Evolutionary conservation across 108 stramenopile genomes (phyloP).

Genomic region (Cyclotella kingstonii): DNA sequence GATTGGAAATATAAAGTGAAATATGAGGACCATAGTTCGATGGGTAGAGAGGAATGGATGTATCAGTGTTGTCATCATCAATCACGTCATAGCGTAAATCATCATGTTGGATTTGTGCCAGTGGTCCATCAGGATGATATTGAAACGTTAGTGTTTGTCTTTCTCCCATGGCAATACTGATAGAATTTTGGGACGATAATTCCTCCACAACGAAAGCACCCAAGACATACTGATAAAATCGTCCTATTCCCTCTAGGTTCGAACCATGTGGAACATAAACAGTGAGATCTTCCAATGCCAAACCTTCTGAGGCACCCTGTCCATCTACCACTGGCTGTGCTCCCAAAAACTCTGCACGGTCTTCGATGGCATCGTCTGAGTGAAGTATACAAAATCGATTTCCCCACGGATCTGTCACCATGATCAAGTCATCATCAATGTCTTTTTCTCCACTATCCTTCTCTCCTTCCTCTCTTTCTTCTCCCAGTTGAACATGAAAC

Average conservation of each 20-base stretch:
- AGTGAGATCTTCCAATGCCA: slow-evolving; percentile 55
- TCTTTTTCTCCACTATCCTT: not conserved
- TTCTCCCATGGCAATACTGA: slow-evolving; percentile 57
- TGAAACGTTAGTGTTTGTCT: slow-evolving; percentile 65
- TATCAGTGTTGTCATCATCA: slow-evolving; percentile 14
- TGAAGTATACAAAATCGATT: slow-evolving; percentile 46
- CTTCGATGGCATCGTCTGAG: slow-evolving; percentile 36
- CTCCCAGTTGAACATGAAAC: slow-evolving; percentile 31
- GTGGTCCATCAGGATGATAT: slow-evolving; percentile 31
- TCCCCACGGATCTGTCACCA: slow-evolving; percentile 69
- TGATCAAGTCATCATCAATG: slow-evolving; percentile 21
- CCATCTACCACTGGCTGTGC: slow-evolving; percentile 41
- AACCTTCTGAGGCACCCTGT: slow-evolving; percentile 33
- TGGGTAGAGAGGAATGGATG: slow-evolving; percentile 22
- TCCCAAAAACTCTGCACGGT: slow-evolving; percentile 39
- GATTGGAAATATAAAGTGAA: slow-evolving; percentile 51
- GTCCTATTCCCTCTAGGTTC: slow-evolving; percentile 57
- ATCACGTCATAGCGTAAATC: slow-evolving; percentile 49
- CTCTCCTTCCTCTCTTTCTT: no score
- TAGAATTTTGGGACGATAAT: slow-evolving; percentile 5
- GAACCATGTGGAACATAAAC: slow-evolving; percentile 37
- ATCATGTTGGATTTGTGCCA: slow-evolving; percentile 41
- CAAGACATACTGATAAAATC: slow-evolving; percentile 59
- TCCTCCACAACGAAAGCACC: slow-evolving; percentile 39
- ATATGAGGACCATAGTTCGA: slow-evolving; percentile 67